Evolutionary conservation across 805 yeast genomes (phyloP).

Genomic region (Candida hungchunana): DNA sequence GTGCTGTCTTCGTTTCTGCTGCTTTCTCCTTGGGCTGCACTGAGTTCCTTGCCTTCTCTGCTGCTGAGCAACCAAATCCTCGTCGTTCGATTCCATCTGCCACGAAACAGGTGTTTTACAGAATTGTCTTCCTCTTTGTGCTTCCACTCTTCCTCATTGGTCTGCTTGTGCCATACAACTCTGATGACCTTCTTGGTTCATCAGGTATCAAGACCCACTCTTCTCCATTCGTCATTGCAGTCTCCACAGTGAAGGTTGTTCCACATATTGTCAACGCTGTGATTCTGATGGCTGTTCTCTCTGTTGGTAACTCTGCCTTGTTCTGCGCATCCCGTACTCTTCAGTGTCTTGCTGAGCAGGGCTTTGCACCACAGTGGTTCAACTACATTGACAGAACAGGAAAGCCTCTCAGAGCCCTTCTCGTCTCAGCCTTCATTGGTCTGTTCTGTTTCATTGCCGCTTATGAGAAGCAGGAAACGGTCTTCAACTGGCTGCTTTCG

Average conservation of each 20-base stretch:
- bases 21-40: conserved; percentile 65
- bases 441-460: conserved; percentile 66
- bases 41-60: conserved; percentile 61
- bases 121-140: conserved; percentile 56
- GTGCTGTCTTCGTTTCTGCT: conserved; percentile 59
- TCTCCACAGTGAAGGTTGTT: conserved; percentile 52
- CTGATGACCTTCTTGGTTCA: conserved; percentile 45
- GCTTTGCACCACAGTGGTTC: conserved; percentile 54
- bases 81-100: conserved; percentile 60
- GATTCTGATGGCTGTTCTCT: conserved; percentile 64
- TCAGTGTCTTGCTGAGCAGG: conserved; percentile 65
- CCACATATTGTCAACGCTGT: conserved; percentile 76
- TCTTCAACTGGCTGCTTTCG: conserved; percentile 62
- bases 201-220: conserved; percentile 50
- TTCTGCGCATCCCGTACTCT: conserved; percentile 71
- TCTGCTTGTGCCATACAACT: conserved; percentile 55
- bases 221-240: conserved; percentile 76
- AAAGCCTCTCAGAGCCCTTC: conserved; percentile 54
- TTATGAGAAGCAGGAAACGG: conserved; percentile 50
- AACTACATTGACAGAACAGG: conserved; percentile 54
- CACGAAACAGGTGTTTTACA: conserved; percentile 61
- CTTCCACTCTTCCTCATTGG: conserved; percentile 51
- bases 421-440: conserved; percentile 49
- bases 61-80: conserved; percentile 59
- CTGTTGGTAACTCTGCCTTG: conserved; percentile 74